phyloP scores from a whole-genome alignment of 2,329 filamentous ascomycete genomes.

The Penicillium digitatum region DNA sequence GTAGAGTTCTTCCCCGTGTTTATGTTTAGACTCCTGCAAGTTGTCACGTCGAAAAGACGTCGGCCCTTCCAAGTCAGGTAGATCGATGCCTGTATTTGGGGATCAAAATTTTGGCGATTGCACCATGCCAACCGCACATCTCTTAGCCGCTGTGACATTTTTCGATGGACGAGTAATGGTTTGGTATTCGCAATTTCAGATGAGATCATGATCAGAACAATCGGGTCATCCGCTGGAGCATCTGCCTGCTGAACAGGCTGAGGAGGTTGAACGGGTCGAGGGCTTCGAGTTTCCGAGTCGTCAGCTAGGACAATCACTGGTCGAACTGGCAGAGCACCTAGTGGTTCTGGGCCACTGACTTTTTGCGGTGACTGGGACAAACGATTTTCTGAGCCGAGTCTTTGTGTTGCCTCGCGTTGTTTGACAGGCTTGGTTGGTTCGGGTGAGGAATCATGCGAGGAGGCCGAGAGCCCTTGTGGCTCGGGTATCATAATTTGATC shows the following conservation, averaged over 20 bases:
- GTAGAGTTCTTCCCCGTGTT: slow-evolving; percentile 41
- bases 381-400: background rate
- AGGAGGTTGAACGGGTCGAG: background rate
- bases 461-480: background rate
- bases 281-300: background rate
- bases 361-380: background rate
- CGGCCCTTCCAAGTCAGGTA: slow-evolving; percentile 77
- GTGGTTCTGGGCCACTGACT: background rate
- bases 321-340: background rate
- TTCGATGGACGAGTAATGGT: slow-evolving; percentile 61
- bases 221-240: slow-evolving; percentile 40
- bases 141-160: slow-evolving; percentile 63
- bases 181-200: slow-evolving; percentile 61
- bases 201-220: slow-evolving; percentile 63
- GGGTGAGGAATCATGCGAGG: background rate
- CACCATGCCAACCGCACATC: slow-evolving; percentile 69
- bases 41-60: slow-evolving; percentile 71
- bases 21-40: slow-evolving; percentile 65
- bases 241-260: background rate
- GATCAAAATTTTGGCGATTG: slow-evolving; percentile 53
- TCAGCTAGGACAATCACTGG: background rate
- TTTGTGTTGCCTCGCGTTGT: background rate
- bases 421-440: background rate
- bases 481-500: background rate
- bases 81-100: slow-evolving; percentile 51